phyloP scores from a whole-genome alignment of 257 asterid genomes.

The Lavandula angustifolia region DNA sequence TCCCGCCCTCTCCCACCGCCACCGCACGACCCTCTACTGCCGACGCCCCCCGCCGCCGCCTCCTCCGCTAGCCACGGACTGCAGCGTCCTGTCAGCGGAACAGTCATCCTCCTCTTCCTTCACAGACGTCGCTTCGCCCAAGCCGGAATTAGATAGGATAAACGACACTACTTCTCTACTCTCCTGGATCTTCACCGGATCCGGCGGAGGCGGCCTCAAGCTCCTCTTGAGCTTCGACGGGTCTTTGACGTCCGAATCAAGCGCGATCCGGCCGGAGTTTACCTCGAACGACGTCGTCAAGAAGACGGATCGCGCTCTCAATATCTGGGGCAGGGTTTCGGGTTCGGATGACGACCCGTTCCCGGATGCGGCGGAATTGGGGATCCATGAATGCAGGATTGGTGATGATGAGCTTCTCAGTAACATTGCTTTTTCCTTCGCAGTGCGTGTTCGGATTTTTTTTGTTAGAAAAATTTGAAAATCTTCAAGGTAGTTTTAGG shows the following conservation, averaged over 20 bases:
- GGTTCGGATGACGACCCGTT: slow-evolving; percentile 48
- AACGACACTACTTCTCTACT: slow-evolving; percentile 34
- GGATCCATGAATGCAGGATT: slow-evolving; percentile 53
- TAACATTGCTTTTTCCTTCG: slow-evolving; percentile 36
- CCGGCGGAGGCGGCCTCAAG: slow-evolving; percentile 35
- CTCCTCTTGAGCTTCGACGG: slow-evolving; percentile 42
- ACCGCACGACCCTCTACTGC: slow-evolving; percentile 44
- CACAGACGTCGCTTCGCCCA: slow-evolving; percentile 36
- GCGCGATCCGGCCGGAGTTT: slow-evolving; percentile 25
- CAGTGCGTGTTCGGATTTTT: background rate
- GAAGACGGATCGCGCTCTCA: slow-evolving; percentile 48
- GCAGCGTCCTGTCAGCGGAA: slow-evolving; percentile 30
- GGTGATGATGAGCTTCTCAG: slow-evolving; percentile 69
- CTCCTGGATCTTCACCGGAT: slow-evolving; percentile 40
- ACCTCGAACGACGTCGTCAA: slow-evolving; percentile 40
- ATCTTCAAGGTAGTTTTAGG: background rate
- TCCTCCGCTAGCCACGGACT: slow-evolving; percentile 41
- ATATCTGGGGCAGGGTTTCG: slow-evolving; percentile 43
- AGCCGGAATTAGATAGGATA: slow-evolving; percentile 43
- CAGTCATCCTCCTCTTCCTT: slow-evolving; percentile 21
- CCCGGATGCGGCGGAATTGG: slow-evolving; percentile 39
- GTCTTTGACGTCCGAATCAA: slow-evolving; percentile 44
- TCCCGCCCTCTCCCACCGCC: slow-evolving; percentile 51
- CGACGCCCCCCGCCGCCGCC: slow-evolving; percentile 38
- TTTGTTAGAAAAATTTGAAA: background rate